These are phyloP conservation scores for Isatis lusitanica DNA, from an alignment of 441 rosid species.

Conservation along the genomic window DNA sequence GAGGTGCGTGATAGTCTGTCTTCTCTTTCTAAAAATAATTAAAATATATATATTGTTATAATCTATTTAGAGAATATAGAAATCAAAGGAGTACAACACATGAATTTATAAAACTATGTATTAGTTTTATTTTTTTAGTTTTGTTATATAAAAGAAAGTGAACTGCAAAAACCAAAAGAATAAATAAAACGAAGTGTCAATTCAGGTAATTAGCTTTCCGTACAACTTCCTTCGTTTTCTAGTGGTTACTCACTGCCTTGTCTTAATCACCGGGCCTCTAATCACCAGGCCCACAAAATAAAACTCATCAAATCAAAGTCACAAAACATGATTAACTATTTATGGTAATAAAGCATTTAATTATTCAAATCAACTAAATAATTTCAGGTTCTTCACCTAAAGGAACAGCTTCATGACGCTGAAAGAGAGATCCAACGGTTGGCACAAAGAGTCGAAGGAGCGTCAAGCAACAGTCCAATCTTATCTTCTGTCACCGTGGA, in stretches of 20 bases:
- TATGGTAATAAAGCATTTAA: constrained; percentile 1
- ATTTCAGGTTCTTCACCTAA: constrained; percentile 57
- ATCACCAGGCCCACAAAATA: constrained; percentile 24
- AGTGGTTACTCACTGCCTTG: constrained; percentile 20
- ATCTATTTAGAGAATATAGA: no score
- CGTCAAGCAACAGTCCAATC: constrained; percentile 48
- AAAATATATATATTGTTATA: neutral
- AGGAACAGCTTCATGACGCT: constrained; percentile 53
- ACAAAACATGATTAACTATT: constrained; percentile 21
- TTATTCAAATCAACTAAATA: neutral
- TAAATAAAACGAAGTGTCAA: constrained; percentile 19
- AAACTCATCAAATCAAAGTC: constrained; percentile 21
- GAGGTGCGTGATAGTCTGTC: constrained; percentile 49
- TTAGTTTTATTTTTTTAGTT: neutral
- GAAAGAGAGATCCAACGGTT: constrained; percentile 55
- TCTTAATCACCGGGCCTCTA: constrained; percentile 29
- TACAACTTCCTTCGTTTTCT: constrained; percentile 18
- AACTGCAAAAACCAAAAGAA: neutral
- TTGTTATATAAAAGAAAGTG: constrained; percentile 1
- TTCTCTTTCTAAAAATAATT: neutral
- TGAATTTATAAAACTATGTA: neutral
- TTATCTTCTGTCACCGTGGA: constrained; percentile 49
- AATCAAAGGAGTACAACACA: neutral
- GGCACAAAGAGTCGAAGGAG: constrained; percentile 44
- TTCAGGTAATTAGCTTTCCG: constrained; percentile 26